These are phyloP conservation scores for Chlorella sp. DNA, from an alignment of 139 green algal species.

Conservation along the genomic window DNA sequence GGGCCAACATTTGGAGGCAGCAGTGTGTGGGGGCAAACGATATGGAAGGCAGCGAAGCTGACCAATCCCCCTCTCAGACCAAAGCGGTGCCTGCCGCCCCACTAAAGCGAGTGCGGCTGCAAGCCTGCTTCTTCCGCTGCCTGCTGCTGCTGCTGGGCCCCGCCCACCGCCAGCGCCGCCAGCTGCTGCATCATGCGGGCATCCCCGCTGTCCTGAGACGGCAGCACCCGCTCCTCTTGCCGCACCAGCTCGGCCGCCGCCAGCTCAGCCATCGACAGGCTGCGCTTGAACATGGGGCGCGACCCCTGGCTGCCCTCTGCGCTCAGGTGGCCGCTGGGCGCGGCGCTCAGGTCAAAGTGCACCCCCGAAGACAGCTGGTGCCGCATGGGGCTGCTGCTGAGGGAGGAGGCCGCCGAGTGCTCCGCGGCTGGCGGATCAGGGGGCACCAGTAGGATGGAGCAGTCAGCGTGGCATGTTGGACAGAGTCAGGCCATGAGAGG, in stretches of 20 bases:
- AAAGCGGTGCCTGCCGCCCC: no score
- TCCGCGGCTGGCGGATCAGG: not conserved
- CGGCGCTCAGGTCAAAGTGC: conserved; percentile 21
- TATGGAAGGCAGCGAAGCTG: no score
- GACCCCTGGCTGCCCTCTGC: not conserved
- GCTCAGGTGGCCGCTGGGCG: no score
- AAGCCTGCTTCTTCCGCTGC: no score
- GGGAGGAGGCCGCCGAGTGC: not conserved
- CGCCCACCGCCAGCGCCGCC: not conserved
- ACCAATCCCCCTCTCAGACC: no score
- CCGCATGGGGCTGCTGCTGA: conserved; percentile 22
- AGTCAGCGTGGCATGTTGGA: not conserved
- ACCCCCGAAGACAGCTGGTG: not conserved
- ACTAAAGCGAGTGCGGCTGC: not conserved
- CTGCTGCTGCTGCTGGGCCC: not conserved
- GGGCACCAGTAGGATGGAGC: not conserved
- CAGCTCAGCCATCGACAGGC: conserved; percentile 41
- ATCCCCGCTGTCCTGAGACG: not conserved
- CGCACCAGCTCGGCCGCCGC: conserved; percentile 40
- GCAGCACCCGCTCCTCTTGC: not conserved
- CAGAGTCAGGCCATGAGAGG: not conserved
- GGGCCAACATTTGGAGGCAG: no score
- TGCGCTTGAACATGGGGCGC: conserved; percentile 23
- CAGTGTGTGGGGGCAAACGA: no score
- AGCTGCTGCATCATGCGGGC: not conserved